Evolutionary conservation across 2,329 filamentous ascomycete species (phyloP).

Genomic region (Fusarium miscanthi): DNA sequence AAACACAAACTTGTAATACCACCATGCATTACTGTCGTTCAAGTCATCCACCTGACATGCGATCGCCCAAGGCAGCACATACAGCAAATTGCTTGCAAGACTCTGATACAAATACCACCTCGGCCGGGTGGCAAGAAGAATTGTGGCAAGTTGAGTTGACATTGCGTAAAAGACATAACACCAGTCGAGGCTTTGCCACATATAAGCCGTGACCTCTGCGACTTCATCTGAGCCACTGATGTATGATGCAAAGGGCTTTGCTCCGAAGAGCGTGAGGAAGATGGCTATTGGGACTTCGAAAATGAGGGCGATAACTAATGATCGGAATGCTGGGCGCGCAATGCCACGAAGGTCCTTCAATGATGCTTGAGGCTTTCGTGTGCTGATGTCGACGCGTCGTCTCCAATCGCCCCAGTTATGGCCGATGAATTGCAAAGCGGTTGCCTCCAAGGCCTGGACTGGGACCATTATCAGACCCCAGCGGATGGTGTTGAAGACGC

Average conservation of each 20-base stretch:
- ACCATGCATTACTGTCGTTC: slow-evolving; percentile 69
- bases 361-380: slow-evolving; percentile 29
- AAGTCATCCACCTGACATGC: slow-evolving; percentile 64
- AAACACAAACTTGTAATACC: slow-evolving; percentile 74
- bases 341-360: slow-evolving; percentile 51
- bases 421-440: slow-evolving; percentile 72
- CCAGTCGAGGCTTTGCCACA: slow-evolving; percentile 73
- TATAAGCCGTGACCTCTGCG: slow-evolving; percentile 69
- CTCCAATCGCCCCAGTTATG: slow-evolving; percentile 71
- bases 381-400: slow-evolving; percentile 40
- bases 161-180: slow-evolving; percentile 78
- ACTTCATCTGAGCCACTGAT: slow-evolving; percentile 68
- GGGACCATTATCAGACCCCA: slow-evolving; percentile 82
- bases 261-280: slow-evolving; percentile 69
- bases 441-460: slow-evolving; percentile 73
- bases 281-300: slow-evolving; percentile 73
- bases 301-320: slow-evolving; percentile 62
- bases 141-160: slow-evolving; percentile 71
- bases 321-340: slow-evolving; percentile 63
- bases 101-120: slow-evolving; percentile 76
- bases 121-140: slow-evolving; percentile 72
- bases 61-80: slow-evolving; percentile 78
- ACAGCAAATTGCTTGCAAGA: slow-evolving; percentile 73
- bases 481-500: slow-evolving; percentile 78
- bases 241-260: slow-evolving; percentile 69